Conservation (phyloP, 176 grass and related monocot genomes). For the Zizania latifolia region DNA sequence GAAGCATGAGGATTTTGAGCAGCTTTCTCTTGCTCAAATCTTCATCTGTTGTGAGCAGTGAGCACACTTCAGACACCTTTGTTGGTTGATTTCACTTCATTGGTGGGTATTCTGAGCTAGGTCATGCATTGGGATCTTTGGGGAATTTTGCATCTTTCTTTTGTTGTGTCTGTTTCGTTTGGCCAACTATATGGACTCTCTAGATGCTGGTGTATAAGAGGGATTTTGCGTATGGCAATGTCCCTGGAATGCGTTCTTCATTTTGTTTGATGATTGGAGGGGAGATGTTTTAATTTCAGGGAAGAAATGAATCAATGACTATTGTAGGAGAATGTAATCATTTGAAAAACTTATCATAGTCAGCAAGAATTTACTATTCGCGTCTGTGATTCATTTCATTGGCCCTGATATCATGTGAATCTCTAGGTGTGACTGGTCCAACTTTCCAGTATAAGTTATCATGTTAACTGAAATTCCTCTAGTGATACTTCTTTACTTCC, state of each 20-base stretch:
- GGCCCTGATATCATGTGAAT: background rate
- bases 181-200: background rate
- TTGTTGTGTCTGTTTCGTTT: background rate
- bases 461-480: slow-evolving; percentile 13
- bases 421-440: background rate
- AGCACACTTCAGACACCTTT: background rate
- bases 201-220: background rate
- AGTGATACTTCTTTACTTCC: background rate
- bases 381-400: background rate
- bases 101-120: background rate
- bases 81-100: background rate
- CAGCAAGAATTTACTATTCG: background rate
- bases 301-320: background rate
- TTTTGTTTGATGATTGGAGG: background rate
- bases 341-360: background rate
- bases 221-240: background rate
- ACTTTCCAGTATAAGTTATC: slow-evolving; percentile 5
- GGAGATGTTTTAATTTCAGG: background rate
- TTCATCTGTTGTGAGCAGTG: background rate
- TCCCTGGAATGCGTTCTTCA: background rate
- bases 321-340: background rate
- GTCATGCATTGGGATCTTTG: background rate
- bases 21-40: background rate
- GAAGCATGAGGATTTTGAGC: background rate
- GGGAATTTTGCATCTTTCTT: background rate